phyloP scores from a whole-genome alignment of 1,139 yeast species.

The Magnusiomyces magnusii region DNA sequence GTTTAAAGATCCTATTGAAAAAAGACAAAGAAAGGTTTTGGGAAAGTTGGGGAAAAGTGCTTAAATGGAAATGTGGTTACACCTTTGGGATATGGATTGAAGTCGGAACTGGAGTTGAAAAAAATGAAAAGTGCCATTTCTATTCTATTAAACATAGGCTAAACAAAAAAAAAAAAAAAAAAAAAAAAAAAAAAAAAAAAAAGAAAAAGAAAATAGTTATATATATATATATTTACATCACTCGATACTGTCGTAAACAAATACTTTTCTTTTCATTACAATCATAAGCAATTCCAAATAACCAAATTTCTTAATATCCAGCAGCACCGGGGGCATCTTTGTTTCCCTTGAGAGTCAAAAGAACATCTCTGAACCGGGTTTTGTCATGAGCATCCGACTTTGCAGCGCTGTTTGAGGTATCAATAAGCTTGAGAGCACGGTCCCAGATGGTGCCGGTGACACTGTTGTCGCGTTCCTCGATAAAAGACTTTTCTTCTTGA shows the following conservation, averaged over 20 bases:
- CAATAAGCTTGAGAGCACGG: conserved; percentile 52
- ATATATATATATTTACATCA: too few relatives aligned
- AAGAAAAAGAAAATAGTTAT: too few relatives aligned
- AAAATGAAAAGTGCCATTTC: too few relatives aligned
- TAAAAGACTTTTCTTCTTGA: conserved; percentile 59
- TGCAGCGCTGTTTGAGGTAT: conserved; percentile 37
- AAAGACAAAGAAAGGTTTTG: not conserved
- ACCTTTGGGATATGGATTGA: too few relatives aligned
- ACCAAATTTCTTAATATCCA: conserved; percentile 34
- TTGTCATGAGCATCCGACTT: conserved; percentile 52
- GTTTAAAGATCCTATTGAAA: conserved; percentile 24
- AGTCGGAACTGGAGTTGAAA: too few relatives aligned
- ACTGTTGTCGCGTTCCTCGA: conserved; percentile 72
- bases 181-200: too few relatives aligned
- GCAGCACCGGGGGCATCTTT: conserved; percentile 68
- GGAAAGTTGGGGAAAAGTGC: not conserved
- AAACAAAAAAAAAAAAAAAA: too few relatives aligned
- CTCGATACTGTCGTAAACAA: too few relatives aligned
- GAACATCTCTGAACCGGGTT: conserved; percentile 60
- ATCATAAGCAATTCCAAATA: not conserved
- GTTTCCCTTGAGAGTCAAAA: conserved; percentile 60
- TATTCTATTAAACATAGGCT: too few relatives aligned
- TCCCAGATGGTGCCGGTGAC: conserved; percentile 81
- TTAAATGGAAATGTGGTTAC: too few relatives aligned
- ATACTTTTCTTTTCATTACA: too few relatives aligned